Evolutionary conservation across 306 rosid genomes (phyloP).

Genomic region (Inga oerstediana): DNA sequence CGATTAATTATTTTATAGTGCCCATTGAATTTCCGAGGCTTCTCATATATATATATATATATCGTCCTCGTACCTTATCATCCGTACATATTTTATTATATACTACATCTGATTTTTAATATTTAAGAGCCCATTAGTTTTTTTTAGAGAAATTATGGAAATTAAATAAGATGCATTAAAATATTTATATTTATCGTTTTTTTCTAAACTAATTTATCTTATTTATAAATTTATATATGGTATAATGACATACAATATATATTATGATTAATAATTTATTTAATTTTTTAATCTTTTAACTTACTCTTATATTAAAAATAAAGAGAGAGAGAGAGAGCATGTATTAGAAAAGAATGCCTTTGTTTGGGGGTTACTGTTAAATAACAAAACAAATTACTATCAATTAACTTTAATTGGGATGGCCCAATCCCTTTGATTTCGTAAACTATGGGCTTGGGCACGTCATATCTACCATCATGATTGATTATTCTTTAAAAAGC

Average conservation of each 20-base stretch:
- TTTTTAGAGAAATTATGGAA: too few species aligned
- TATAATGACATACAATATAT: too few species aligned
- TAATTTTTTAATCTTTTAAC: too few species aligned
- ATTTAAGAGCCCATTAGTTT: too few species aligned
- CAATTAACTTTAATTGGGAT: neutral
- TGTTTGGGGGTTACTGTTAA: neutral
- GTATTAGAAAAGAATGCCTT: neutral
- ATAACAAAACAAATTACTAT: neutral
- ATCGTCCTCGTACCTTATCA: conserved; percentile 47
- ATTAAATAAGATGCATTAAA: too few species aligned
- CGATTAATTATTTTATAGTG: neutral
- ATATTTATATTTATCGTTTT: too few species aligned
- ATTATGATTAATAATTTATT: too few species aligned
- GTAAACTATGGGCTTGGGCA: conserved; percentile 27
- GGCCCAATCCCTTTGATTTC: conserved; percentile 31
- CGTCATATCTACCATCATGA: neutral
- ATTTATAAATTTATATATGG: too few species aligned
- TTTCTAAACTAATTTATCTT: too few species aligned
- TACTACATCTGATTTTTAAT: neutral
- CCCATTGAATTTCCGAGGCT: neutral
- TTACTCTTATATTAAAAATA: too few species aligned
- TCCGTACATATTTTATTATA: conserved; percentile 25
- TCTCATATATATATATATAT: too few species aligned
- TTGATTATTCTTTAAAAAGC: conserved; percentile 5
- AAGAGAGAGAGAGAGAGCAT: too few species aligned